Percentiles rank a stretch among this genome's conserved stretches.
phyloP scores from a whole-genome alignment of 768 basidiomycete species.

The Symmetrospora coprosmae region DNA sequence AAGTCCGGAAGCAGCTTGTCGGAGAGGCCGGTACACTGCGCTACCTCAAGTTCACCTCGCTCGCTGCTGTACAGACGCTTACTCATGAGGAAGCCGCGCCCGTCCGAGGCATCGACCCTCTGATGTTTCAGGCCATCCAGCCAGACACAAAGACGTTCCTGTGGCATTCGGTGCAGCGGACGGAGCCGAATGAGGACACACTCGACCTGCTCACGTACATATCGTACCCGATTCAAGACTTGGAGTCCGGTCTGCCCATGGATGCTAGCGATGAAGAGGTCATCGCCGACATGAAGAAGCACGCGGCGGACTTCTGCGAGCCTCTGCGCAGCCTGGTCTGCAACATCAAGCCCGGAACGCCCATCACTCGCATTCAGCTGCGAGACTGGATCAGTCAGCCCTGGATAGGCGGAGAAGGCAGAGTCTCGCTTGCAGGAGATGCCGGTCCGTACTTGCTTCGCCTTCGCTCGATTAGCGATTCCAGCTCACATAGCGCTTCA shows the following conservation, averaged over 20 bases:
- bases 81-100: neutral
- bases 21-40: neutral
- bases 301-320: neutral
- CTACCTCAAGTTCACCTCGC: neutral
- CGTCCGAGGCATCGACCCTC: conserved; percentile 2
- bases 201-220: conserved; percentile 6
- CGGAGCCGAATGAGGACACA: neutral
- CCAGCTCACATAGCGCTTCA: too few relatives aligned
- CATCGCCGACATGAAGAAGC: conserved; percentile 2
- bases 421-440: conserved; percentile 9
- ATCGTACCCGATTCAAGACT: neutral
- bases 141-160: conserved; percentile 7
- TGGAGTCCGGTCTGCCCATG: neutral
- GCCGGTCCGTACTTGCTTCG: too few relatives aligned
- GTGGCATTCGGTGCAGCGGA: conserved; percentile 10
- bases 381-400: conserved; percentile 16
- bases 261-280: conserved; percentile 1
- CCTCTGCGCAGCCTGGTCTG: neutral
- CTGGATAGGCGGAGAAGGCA: neutral
- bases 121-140: conserved; percentile 10
- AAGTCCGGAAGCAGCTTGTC: conserved; percentile 6
- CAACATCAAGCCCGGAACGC: conserved; percentile 5
- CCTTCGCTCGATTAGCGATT: too few relatives aligned
- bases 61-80: conserved; percentile 10
- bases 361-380: neutral